These are phyloP conservation scores for Tetrahymena borealis DNA, from an alignment of 73 alveolate species.

Conservation along the genomic window DNA sequence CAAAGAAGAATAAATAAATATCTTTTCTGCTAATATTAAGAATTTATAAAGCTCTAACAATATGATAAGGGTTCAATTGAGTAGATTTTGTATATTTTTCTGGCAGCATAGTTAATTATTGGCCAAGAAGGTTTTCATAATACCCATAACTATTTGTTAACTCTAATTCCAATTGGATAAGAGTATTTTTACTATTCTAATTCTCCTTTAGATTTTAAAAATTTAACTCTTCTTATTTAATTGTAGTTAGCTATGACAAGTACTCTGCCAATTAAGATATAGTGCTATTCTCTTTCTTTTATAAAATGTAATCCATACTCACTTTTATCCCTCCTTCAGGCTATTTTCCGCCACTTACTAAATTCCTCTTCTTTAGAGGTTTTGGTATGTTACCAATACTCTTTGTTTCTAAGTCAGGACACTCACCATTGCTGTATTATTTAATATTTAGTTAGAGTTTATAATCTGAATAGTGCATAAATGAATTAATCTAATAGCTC, in stretches of 20 bases:
- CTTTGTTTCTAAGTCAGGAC: too few species aligned
- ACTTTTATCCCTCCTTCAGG: too few species aligned
- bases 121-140: background rate
- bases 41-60: background rate
- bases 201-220: background rate
- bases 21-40: background rate
- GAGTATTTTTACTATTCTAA: background rate
- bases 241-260: background rate
- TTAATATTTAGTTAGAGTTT: too few species aligned
- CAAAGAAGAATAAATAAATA: background rate
- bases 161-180: background rate
- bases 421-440: too few species aligned
- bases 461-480: too few species aligned
- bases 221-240: background rate
- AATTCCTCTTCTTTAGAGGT: too few species aligned
- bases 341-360: too few species aligned
- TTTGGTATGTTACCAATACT: too few species aligned
- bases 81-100: background rate
- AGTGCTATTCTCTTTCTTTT: background rate
- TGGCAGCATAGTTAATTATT: background rate
- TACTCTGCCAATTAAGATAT: background rate
- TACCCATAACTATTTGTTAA: background rate
- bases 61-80: background rate
- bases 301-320: background rate
- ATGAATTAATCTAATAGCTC: too few species aligned